Base-by-base conservation (phyloP, 2,329 filamentous ascomycete species). In the Aureobasidium sp. region DNA sequence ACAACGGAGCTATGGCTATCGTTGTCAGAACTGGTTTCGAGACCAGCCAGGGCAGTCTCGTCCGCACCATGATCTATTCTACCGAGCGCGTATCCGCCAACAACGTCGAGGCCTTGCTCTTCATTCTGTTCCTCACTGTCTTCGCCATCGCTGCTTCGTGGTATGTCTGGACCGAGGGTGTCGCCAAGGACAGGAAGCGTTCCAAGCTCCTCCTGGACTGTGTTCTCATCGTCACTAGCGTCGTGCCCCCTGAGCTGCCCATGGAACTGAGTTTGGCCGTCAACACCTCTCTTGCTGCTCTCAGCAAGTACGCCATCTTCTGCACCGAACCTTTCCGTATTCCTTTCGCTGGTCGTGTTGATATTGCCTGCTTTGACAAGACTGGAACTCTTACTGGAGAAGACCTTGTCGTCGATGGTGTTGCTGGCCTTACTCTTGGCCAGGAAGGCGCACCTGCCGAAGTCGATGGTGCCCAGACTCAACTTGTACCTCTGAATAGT, bases 41-140 rank as follows among this genome's bases (percentile, higher is more conserved):
- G 77, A 99, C 94, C 11, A 97, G 93, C 62, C 95, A 99, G 77
- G 94, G 94, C 65, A 97, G 91, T 75, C 84, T 99, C 63, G 94
- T 99, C 64, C 89, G 94, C 65, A 99, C 94, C 67, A 99, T 99
- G 94, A 99, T 99, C 71, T 99, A 96, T 79, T 97, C 95, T 1
- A 99, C 94, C 1, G 94, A 99, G 76, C 91, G 93, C 67, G 93
- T 99, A 29, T 97, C 93, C n/a, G 94, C 94, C 68, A 97, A 97
- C 78, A 97, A 99, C 71, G 87, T 87, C 48, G 94, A 99, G 76
- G 94, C 94, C 1, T 79, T 99, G 21, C 82, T 96, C 64, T 99
- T 99, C 79, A 99, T 99, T 67, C 82, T 99, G 63, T 99, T 99
- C 82, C 83, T 99, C 32, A 84, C 96, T 60, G 84, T 97, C 69